phyloP scores from a whole-genome alignment of 768 basidiomycete species.

The Pluteus cervinus region DNA sequence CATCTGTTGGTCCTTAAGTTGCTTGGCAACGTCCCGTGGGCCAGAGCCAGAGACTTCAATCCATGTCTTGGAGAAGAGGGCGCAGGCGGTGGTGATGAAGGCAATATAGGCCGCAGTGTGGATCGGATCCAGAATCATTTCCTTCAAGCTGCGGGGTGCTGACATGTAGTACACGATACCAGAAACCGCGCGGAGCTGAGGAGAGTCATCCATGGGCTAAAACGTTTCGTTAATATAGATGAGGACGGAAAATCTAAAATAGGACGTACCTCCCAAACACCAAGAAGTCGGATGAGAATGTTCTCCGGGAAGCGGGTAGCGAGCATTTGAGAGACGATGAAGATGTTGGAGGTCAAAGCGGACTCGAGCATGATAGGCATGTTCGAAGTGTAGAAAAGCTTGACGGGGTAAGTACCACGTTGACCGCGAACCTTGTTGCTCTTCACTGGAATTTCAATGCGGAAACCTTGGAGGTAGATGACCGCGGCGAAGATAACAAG shows the following conservation, averaged over 20 bases:
- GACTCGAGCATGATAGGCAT: constrained; percentile 99
- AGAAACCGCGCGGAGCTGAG: constrained; percentile 83
- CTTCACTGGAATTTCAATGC: constrained; percentile 98
- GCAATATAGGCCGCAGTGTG: constrained; percentile 87
- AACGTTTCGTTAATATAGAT: constrained; percentile 4
- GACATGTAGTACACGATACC: constrained; percentile 99
- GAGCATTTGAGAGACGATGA: constrained; percentile 96
- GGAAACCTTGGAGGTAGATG: constrained; percentile 98
- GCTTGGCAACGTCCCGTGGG: constrained; percentile 93
- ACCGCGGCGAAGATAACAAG: constrained; percentile 88
- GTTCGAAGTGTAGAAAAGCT: constrained; percentile 98
- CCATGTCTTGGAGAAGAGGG: constrained; percentile 99
- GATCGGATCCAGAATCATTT: constrained; percentile 86
- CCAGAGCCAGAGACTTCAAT: constrained; percentile 97
- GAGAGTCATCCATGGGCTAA: constrained; percentile 92
- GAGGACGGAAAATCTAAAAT: background rate
- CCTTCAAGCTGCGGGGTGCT: constrained; percentile 88
- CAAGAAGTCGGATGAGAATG: constrained; percentile 83
- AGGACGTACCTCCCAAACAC: constrained; percentile 90
- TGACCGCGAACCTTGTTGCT: constrained; percentile 96
- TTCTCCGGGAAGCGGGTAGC: constrained; percentile 87
- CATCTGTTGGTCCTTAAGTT: constrained; percentile 98
- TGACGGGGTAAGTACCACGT: constrained; percentile 91
- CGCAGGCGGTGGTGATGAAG: constrained; percentile 92
- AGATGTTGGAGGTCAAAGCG: constrained; percentile 89